Conservation (phyloP, 1,284 basidiomycete genomes). For the Puccinia polysora region DNA sequence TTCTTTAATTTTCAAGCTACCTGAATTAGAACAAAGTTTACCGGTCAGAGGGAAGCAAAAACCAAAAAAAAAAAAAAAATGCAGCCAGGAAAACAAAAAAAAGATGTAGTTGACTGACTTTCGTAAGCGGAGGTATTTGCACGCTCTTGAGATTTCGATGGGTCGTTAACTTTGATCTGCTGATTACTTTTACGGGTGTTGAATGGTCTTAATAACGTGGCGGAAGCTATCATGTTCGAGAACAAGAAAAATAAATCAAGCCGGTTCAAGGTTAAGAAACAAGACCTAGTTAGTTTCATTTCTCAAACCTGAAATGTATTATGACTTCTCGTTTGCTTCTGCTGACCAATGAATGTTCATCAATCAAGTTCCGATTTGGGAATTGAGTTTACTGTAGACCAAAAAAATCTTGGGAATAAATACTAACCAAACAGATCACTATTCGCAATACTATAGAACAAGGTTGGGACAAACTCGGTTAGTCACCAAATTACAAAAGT, state of each 20-base stretch:
- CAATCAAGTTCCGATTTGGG: no score
- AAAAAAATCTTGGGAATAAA: neutral
- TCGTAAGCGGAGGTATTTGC: slow-evolving; percentile 45
- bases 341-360: no score
- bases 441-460: slow-evolving; percentile 32
- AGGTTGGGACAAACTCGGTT: no score
- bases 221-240: slow-evolving; percentile 30
- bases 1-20: slow-evolving; percentile 56
- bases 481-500: no score
- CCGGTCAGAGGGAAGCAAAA: slow-evolving; percentile 42
- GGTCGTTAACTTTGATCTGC: slow-evolving; percentile 51
- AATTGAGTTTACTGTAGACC: no score
- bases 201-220: slow-evolving; percentile 25
- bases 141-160: no score
- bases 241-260: no score
- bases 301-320: no score
- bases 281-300: no score
- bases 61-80: neutral
- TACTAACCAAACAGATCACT: slow-evolving; percentile 33
- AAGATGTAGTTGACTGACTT: slow-evolving; percentile 18
- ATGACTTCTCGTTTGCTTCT: no score
- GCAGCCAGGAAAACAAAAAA: no score
- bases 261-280: no score
- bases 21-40: slow-evolving; percentile 27
- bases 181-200: neutral